Evolutionary conservation across 306 rosid genomes (phyloP), one percentile per base, ranked within the genome.

Genomic region (Hylodesmum podocarpum): DNA sequence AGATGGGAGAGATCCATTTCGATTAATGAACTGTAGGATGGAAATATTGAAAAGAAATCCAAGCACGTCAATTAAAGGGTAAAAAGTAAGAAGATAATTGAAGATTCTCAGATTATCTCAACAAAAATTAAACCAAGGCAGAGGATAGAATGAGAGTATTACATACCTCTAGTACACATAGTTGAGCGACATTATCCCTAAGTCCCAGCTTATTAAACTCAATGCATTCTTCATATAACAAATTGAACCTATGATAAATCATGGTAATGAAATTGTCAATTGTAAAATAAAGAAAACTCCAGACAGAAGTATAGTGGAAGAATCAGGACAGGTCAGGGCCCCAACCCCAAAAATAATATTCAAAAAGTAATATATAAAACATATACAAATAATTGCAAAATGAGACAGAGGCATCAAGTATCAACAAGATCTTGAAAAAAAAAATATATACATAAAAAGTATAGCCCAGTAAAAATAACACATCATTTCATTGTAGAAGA

Each of bases 181-280:
- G 86, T 83, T 95, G 96, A 46, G 94, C 96, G 22, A 95, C 96
- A 86, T 95, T 95, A 82, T 92, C 97, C 79, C 99, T 89, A 28
- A 95, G 97, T 78, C 99, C 97, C 82, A 95, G 85, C 81, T 87
- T 89, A 87, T 79, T 88, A 84, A 86, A 95, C 83, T 92, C 97
- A 31, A 95, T 88, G 88, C 55, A 73, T 83, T 92, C 97, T 84
- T 95, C 97, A 78, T 89, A 84, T 62, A 89, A 78, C 85, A 95
- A 80, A 33, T 83, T 92, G 91, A 90, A 95, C 84, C 98, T 95
- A 54, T 63, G 55, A 75, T 67, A 78, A 33, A 70, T n/a, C 25
- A 63, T 41, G 73, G 51, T 33, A 69, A 34, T 33, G 55, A 50
- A 14, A 59, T 70, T 69, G 77, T 22, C 51, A 50, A 8, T 11